Evolutionary conservation across 331 rosid species (phyloP), one percentile per base, ranked within the genome.

Genomic region (Quercus phellos): DNA sequence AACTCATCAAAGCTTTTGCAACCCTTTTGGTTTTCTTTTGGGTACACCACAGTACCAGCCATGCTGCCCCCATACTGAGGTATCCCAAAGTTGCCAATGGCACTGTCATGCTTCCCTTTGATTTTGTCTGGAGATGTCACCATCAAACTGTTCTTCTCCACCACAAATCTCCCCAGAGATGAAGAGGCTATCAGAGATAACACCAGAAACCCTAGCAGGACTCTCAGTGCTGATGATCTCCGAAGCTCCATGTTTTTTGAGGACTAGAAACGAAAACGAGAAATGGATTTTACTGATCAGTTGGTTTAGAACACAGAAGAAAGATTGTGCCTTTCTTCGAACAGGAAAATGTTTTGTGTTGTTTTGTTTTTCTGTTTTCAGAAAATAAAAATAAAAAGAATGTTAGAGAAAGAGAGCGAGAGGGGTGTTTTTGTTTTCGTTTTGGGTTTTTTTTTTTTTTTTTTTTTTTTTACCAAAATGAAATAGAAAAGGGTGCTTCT

Each of bases 31-130:
- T 95, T 91, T 18, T 93, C 97, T 74, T 91, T 93, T 0, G 98
- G 97, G 83, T 84, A 95, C 34, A 86, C 68, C 19, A 95, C 97
- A 77, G 84, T 78, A 6, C 99, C 99, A 46, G 98, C 89, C 98
- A 95, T 91, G 78, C 99, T 95, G 4, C 98, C 99, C 4, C 99
- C 99, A 79, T 95, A 95, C 74, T 95, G 99, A 55, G 99, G 99
- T 35, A 95, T 87, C 73, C 99, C 99, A 64, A 95, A 95, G 92
- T 92, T 95, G 0, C 99, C 99, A 91, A 95, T 95, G 75, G 98
- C 98, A 74, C 96, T 95, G 43, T 95, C 96, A 63, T 93, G 79
- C 0, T 79, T 87, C 5, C 99, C 98, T 14, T 89, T 93, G 79
- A 95, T 90, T 51, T 58, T 78, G 3, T 90, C 99, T 12, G 99